Percentiles rank a stretch among this genome's conserved stretches.
Conservation (phyloP, 1,284 basidiomycete species). For the Ganoderma sinense region DNA sequence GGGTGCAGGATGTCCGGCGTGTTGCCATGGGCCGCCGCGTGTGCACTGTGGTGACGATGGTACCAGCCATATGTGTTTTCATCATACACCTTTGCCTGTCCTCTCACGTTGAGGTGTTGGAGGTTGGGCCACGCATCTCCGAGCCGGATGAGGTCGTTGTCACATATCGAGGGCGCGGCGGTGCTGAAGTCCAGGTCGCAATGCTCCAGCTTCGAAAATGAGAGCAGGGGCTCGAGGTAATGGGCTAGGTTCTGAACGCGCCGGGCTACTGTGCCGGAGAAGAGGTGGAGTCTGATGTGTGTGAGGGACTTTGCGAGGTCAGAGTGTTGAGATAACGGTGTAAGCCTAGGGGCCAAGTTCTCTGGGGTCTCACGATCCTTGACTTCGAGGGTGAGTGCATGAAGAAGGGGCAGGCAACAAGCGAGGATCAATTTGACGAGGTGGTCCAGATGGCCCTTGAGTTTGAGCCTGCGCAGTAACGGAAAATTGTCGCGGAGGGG, state of each 20-base stretch:
- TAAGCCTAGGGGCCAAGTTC: not conserved
- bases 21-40: too few relatives aligned
- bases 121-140: not conserved
- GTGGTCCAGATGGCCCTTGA: not conserved
- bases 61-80: not conserved
- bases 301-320: not conserved
- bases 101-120: not conserved
- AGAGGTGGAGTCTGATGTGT: not conserved
- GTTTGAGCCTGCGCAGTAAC: not conserved
- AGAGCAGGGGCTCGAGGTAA: not conserved
- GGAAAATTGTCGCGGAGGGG: not conserved
- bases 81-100: not conserved
- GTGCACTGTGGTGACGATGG: not conserved
- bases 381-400: not conserved
- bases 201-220: not conserved
- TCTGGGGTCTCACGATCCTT: not conserved
- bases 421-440: not conserved
- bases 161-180: not conserved
- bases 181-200: not conserved
- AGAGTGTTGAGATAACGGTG: not conserved
- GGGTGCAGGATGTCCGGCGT: not conserved
- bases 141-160: not conserved
- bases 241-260: not conserved
- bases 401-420: not conserved
- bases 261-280: not conserved